Evolutionary conservation across 768 basidiomycete genomes (phyloP).

Genomic region (Trametes cingulata): DNA sequence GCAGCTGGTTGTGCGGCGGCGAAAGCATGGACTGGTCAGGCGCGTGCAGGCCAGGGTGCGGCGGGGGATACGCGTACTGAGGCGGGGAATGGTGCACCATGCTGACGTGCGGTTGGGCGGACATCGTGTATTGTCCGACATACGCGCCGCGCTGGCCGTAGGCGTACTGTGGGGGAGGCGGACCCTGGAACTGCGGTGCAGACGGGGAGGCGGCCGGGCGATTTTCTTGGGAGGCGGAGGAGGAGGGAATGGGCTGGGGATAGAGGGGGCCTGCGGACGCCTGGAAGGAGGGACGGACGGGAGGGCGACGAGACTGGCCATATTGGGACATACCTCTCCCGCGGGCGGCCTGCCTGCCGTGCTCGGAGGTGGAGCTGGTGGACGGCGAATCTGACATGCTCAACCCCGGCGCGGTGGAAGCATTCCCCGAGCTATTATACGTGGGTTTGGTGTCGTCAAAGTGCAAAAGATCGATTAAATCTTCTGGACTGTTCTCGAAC

Average conservation of each 20-base stretch:
- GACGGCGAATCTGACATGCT: slow-evolving; percentile 29
- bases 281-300: slow-evolving; percentile 24
- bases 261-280: slow-evolving; percentile 16
- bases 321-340: slow-evolving; percentile 20
- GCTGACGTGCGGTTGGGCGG: slow-evolving; percentile 36
- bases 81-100: slow-evolving; percentile 26
- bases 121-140: slow-evolving; percentile 49
- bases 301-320: slow-evolving; percentile 26
- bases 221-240: slow-evolving; percentile 26
- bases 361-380: slow-evolving; percentile 21
- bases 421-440: slow-evolving; percentile 24
- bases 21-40: slow-evolving; percentile 39
- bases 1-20: slow-evolving; percentile 36
- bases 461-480: slow-evolving; percentile 20
- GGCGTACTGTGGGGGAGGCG: slow-evolving; percentile 21
- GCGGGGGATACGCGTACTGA: slow-evolving; percentile 35
- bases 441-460: slow-evolving; percentile 5
- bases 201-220: slow-evolving; percentile 28
- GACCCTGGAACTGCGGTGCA: slow-evolving; percentile 28
- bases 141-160: slow-evolving; percentile 37
- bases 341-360: slow-evolving; percentile 22
- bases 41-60: slow-evolving; percentile 38
- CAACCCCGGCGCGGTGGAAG: slow-evolving; percentile 11
- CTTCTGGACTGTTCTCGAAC: slow-evolving; percentile 29
- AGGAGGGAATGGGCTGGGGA: slow-evolving; percentile 7